Conservation (phyloP, 345 rosid genomes). For the Anastatica hierochuntica region DNA sequence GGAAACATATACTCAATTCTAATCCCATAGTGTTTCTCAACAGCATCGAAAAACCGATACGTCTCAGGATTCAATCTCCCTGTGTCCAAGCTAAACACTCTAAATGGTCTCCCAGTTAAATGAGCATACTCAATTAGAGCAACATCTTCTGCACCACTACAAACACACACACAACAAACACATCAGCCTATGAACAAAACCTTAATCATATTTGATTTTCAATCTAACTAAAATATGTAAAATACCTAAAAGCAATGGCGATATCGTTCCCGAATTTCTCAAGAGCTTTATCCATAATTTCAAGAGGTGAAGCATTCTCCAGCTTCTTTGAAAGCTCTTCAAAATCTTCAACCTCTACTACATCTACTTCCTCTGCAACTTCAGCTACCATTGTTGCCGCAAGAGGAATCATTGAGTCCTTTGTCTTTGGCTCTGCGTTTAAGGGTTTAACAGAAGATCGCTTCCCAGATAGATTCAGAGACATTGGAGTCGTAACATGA, state of each 20-base stretch:
- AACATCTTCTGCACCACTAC: constrained; percentile 98
- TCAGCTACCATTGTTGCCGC: constrained; percentile 30
- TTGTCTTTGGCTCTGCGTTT: constrained; percentile 50
- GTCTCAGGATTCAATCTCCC: constrained; percentile 92
- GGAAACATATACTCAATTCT: constrained; percentile 93
- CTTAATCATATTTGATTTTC: too few relatives aligned
- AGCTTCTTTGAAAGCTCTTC: constrained; percentile 49
- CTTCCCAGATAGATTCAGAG: constrained; percentile 34
- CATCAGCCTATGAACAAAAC: not conserved
- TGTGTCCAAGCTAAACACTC: constrained; percentile 92
- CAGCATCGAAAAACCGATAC: constrained; percentile 51
- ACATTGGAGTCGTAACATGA: constrained; percentile 11
- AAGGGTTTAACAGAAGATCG: constrained; percentile 39
- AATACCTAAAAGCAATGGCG: constrained; percentile 93
- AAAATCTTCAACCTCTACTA: constrained; percentile 38
- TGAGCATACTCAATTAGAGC: constrained; percentile 88
- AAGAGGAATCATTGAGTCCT: constrained; percentile 15
- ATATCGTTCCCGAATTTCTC: constrained; percentile 73
- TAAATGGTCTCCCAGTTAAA: constrained; percentile 67
- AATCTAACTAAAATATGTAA: too few relatives aligned
- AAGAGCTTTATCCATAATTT: constrained; percentile 76
- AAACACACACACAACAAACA: not conserved
- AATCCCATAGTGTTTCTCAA: constrained; percentile 74
- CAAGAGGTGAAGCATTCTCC: constrained; percentile 68
- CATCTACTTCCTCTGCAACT: constrained; percentile 34